These are phyloP conservation scores for Neospermospora avenae DNA, from an alignment of 2,329 filamentous ascomycete genomes.

Conservation along the genomic window DNA sequence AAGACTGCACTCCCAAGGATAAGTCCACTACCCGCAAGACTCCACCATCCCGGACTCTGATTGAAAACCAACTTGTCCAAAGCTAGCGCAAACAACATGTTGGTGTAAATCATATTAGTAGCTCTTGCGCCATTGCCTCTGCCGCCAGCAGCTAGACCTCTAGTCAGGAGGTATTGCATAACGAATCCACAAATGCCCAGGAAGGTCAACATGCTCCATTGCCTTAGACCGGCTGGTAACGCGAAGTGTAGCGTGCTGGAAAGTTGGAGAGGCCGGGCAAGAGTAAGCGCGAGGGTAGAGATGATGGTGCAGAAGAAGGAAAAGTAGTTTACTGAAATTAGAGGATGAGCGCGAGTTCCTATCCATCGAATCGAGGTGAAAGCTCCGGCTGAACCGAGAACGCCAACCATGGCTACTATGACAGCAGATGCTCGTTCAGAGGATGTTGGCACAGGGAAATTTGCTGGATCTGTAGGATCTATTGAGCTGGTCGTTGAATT, in stretches of 20 bases:
- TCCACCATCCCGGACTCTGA: constrained; percentile 52
- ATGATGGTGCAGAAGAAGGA: constrained; percentile 67
- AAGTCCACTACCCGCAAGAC: constrained; percentile 57
- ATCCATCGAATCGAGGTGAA: constrained; percentile 80
- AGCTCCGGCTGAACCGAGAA: constrained; percentile 70
- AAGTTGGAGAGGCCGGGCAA: constrained; percentile 38
- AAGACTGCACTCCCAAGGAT: constrained; percentile 65
- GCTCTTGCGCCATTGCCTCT: constrained; percentile 42
- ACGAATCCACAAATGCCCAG: constrained; percentile 74
- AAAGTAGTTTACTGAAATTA: constrained; percentile 88
- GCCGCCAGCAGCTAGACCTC: constrained; percentile 52
- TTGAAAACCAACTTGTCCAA: constrained; percentile 64
- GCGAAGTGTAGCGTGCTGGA: constrained; percentile 40
- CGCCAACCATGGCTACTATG: constrained; percentile 69
- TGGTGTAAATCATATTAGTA: constrained; percentile 66
- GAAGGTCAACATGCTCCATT: constrained; percentile 63
- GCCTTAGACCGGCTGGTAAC: constrained; percentile 40
- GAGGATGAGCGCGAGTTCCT: constrained; percentile 72
- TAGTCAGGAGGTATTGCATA: constrained; percentile 83
- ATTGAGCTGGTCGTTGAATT: constrained; percentile 7
- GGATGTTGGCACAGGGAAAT: constrained; percentile 37
- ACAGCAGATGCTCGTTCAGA: constrained; percentile 57
- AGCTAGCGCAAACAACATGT: constrained; percentile 65
- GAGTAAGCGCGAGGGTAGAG: constrained; percentile 56
- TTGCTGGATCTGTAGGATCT: background rate